These are phyloP conservation scores for Populus ilicifolia DNA, from an alignment of 345 rosid genomes.

Conservation along the genomic window DNA sequence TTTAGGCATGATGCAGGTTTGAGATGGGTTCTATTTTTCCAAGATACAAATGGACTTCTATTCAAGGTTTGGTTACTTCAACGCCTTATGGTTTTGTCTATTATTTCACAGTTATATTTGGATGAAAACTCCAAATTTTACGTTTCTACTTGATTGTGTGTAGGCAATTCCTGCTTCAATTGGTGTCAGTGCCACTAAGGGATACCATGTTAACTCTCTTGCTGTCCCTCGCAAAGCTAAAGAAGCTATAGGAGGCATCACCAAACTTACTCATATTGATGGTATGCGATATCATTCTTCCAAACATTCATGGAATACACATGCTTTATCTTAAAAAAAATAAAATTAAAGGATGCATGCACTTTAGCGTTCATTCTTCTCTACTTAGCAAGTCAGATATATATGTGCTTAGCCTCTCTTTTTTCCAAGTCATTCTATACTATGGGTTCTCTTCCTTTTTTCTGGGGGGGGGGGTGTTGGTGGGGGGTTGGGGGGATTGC, in stretches of 20 bases:
- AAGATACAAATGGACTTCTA: slow-evolving; percentile 95
- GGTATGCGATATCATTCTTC: slow-evolving; percentile 40
- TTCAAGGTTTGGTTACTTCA: slow-evolving; percentile 61
- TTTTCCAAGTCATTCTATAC: too few species aligned
- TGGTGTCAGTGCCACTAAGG: slow-evolving; percentile 83
- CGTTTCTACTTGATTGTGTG: slow-evolving; percentile 3
- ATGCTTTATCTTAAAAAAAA: background rate
- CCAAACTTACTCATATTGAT: slow-evolving; percentile 80
- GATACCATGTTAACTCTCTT: slow-evolving; percentile 92
- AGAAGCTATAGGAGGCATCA: slow-evolving; percentile 97
- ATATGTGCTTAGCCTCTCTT: too few species aligned
- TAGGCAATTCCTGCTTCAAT: slow-evolving; percentile 94
- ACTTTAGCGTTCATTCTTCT: too few species aligned
- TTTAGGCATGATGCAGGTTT: slow-evolving; percentile 69
- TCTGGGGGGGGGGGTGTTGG: too few species aligned
- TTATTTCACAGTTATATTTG: slow-evolving; percentile 8
- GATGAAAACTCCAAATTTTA: slow-evolving; percentile 3
- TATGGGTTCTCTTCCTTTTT: too few species aligned
- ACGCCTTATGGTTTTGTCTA: background rate
- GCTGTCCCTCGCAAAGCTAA: slow-evolving; percentile 98
- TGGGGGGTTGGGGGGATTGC: too few species aligned
- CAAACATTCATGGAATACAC: background rate
- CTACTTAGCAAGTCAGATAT: too few species aligned
- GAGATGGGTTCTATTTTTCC: slow-evolving; percentile 94
- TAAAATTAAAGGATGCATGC: too few species aligned